Evolutionary conservation across 371 early-diverging fungal genomes (phyloP).

Genomic region (Mucor lusitanicus): DNA sequence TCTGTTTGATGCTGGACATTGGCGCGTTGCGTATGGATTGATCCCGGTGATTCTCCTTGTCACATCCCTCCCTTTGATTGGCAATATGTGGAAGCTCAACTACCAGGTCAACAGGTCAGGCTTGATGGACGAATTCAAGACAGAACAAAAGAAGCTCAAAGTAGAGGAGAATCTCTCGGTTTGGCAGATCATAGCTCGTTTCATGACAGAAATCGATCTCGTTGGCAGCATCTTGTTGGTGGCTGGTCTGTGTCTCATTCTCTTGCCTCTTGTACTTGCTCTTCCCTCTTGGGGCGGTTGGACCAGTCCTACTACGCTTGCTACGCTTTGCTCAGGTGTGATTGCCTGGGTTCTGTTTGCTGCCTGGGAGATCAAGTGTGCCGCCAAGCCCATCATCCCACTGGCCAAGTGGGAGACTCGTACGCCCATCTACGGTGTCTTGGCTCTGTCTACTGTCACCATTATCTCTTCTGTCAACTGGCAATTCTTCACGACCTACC

Average conservation of each 20-base stretch:
- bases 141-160: not conserved
- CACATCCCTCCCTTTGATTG: conserved; percentile 20
- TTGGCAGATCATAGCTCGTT: conserved; percentile 23
- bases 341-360: conserved; percentile 29
- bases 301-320: conserved; percentile 24
- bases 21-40: conserved; percentile 35
- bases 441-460: no score
- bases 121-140: conserved; percentile 10
- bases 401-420: no score
- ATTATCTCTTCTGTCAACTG: no score
- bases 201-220: conserved; percentile 46
- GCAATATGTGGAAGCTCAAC: conserved; percentile 18
- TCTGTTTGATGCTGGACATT: conserved; percentile 8
- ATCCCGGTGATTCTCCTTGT: conserved; percentile 15
- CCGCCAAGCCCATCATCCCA: no score
- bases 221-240: conserved; percentile 45
- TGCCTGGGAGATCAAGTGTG: no score
- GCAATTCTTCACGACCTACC: no score
- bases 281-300: conserved; percentile 45
- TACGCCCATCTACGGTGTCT: no score
- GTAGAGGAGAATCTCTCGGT: not conserved
- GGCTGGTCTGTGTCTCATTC: conserved; percentile 37
- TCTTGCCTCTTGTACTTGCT: conserved; percentile 50
- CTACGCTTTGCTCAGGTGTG: conserved; percentile 26
- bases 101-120: conserved; percentile 15